Base-by-base conservation (phyloP, 331 rosid species). In the Rhamnella rubrinervis region DNA sequence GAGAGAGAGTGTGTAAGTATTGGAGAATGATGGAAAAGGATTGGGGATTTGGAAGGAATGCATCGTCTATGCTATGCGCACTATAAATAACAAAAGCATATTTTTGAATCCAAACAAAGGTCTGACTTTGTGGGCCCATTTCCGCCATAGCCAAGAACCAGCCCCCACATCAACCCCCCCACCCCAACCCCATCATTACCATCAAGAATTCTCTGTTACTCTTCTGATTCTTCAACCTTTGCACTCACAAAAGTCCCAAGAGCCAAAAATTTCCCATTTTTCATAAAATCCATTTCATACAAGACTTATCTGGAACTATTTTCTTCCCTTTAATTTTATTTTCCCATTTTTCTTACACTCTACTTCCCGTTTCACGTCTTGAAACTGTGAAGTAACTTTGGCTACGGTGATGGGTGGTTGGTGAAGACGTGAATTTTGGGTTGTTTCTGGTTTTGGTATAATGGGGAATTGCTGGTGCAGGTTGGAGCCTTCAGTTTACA, bases 401-500 rank as follows among this genome's bases (percentile, higher is more conserved):
- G 61, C 72, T 80, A 16, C 75, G 74, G 77, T 80, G 84, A 84
- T 82, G 89, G 65, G 71, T 72, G 70, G 80, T 60, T 67, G 70
- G n/a, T 84, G 64, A 83, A 61, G 77, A 75, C 59, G 72, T 7
- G 68, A 71, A 56, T 62, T 74, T 74, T 64, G 61, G 21, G 66
- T 13, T 70, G 44, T 61, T 38, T 74, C 75, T 81, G 72, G 72
- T 49, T 74, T 78, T 78, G 79, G 35, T 46, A 59, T 59, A 73
- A 95, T 91, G 99, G 99, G 99, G 23, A 95, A 95, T 73, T 95
- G 97, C 81, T 89, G 86, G 82, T 91, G 59, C 70, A 81, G 85
- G 53, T 65, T 74, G 81, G 84, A 89, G 52, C 85, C 96, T 52
- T 83, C 95, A 21, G 88, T 81, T 77, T 80, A 85, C 85, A 81